Conservation (phyloP, 2,329 filamentous ascomycete species). For the Fusarium mundagurra region DNA sequence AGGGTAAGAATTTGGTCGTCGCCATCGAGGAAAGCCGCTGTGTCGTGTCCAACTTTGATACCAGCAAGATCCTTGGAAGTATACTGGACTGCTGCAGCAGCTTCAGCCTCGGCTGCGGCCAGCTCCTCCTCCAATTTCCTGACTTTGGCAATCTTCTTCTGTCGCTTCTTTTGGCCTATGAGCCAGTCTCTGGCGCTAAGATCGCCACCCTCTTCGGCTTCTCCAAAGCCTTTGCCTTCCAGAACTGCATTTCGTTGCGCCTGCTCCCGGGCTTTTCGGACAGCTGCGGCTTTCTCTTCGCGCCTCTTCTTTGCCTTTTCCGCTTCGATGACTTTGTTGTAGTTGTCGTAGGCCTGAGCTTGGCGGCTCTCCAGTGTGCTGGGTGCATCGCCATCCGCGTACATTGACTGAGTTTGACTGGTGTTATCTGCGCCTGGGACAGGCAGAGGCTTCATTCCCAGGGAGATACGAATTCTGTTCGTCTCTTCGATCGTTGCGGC, state of each 20-base stretch:
- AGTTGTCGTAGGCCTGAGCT: conserved; percentile 79
- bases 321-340: conserved; percentile 70
- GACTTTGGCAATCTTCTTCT: conserved; percentile 87
- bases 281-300: conserved; percentile 81
- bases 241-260: conserved; percentile 80
- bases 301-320: conserved; percentile 81
- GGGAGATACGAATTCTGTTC: conserved; percentile 87
- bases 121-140: conserved; percentile 79
- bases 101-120: conserved; percentile 76
- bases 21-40: conserved; percentile 81
- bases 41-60: conserved; percentile 90
- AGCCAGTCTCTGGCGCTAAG: conserved; percentile 88
- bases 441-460: conserved; percentile 90
- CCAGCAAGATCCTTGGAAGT: conserved; percentile 87
- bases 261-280: conserved; percentile 87
- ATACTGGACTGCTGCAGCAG: conserved; percentile 74
- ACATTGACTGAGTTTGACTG: conserved; percentile 57
- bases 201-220: conserved; percentile 72
- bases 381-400: conserved; percentile 70
- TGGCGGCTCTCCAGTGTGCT: conserved; percentile 87
- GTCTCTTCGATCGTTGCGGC: conserved; percentile 88
- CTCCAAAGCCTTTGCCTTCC: conserved; percentile 85
- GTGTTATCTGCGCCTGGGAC: conserved; percentile 71
- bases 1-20: conserved; percentile 91
- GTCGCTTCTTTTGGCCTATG: conserved; percentile 88